phyloP scores from a whole-genome alignment of 768 basidiomycete genomes.

The Suillus ampliporus region DNA sequence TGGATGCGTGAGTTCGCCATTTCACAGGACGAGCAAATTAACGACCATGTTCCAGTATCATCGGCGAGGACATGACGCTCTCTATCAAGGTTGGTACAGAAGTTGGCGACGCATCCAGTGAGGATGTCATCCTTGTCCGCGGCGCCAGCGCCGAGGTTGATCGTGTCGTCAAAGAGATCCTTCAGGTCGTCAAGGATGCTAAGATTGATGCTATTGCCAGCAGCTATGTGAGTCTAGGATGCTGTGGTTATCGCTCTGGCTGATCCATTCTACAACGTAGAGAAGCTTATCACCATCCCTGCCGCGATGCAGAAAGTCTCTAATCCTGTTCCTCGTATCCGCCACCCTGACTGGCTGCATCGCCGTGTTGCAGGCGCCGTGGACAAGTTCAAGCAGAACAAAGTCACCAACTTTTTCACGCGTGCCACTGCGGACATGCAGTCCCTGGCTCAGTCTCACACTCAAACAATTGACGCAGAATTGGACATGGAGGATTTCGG shows the following conservation, averaged over 20 bases:
- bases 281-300: slow-evolving; percentile 98
- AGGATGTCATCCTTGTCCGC: slow-evolving; percentile 84
- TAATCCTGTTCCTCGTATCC: slow-evolving; percentile 94
- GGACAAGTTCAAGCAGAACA: slow-evolving; percentile 99
- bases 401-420: slow-evolving; percentile 92
- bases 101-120: slow-evolving; percentile 58
- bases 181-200: slow-evolving; percentile 87
- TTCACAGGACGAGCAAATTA: slow-evolving; percentile 8
- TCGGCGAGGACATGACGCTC: slow-evolving; percentile 90
- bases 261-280: slow-evolving; percentile 41
- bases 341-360: slow-evolving; percentile 97
- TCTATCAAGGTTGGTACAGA: slow-evolving; percentile 86
- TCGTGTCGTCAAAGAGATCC: slow-evolving; percentile 83
- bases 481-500: slow-evolving; percentile 71
- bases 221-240: slow-evolving; percentile 68
- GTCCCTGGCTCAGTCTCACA: slow-evolving; percentile 21
- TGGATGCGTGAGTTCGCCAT: slow-evolving; percentile 71
- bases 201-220: slow-evolving; percentile 94
- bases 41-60: slow-evolving; percentile 55
- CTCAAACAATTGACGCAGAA: slow-evolving; percentile 17
- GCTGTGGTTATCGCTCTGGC: background rate
- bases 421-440: slow-evolving; percentile 4
- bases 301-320: slow-evolving; percentile 97
- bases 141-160: slow-evolving; percentile 88
- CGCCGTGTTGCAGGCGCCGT: slow-evolving; percentile 86